Evolutionary conservation across 768 basidiomycete genomes (phyloP), one percentile per base, ranked within the genome.

Genomic region (Sarcomyxa edulis): DNA sequence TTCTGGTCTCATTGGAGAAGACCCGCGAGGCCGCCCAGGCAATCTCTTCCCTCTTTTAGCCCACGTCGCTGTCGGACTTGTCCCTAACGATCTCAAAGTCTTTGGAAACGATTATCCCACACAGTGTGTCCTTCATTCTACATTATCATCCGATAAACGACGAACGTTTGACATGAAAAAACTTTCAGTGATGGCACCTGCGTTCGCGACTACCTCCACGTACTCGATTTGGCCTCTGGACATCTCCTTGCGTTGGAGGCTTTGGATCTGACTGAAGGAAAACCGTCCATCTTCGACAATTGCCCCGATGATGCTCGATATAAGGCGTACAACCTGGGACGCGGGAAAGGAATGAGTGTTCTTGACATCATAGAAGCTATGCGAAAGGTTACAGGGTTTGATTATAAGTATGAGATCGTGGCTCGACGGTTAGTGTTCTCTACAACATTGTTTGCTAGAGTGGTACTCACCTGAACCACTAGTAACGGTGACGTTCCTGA

Each of bases 41-140:
- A 99, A 99, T 61, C 72, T 99, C 28, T 66, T 99, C 21, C 96
- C 96, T 6, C 68, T 98, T 7, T 77, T 98, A 26, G 88, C 92
- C 6, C 92, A 95, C 32, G 96, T 97, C 76, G 94, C 96, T 5
- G 66, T 92, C 39, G 96, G 95, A 21, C 81, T 92, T 35, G 76
- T 91, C 48, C 74, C 80, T 42, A 81, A 84, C 31, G 50, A 65
- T 9, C 55, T 84, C 23, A 84, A 87, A 55, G 87, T 99, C 4
- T 99, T 98, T 54, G 95, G 96, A 21, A 87, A 95, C 56, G 92
- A 99, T 61, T 99, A 96, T 61, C 92, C 94, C 15, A 99, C 96
- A 0, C 80, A 75, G 85, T 91, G 81, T 66, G 5, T 18, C 19
- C 7, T 24, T 12, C 19, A 15, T 16, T 22, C 31, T 44, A 24